Conservation (phyloP, 176 grass and related monocot genomes). For the Pontederia paniculata region DNA sequence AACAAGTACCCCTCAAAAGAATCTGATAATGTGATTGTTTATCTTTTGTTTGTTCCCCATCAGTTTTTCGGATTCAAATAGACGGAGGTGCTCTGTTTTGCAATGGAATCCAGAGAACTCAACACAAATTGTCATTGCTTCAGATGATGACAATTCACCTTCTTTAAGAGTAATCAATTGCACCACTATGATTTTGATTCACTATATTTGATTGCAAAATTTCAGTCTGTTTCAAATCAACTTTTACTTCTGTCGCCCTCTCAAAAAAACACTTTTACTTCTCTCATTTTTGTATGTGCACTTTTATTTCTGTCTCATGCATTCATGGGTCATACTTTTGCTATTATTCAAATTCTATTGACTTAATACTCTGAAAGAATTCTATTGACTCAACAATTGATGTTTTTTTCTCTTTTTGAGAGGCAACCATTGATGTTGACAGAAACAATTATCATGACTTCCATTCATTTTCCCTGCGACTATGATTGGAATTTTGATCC, state of each 20-base stretch:
- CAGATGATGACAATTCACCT: constrained; percentile 88
- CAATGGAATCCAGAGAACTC: constrained; percentile 97
- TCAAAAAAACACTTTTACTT: too few species aligned
- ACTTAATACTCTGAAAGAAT: too few species aligned
- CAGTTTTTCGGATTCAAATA: constrained; percentile 88
- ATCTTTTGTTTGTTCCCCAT: constrained; percentile 12
- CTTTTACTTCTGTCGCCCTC: neutral
- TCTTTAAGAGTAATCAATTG: constrained; percentile 67
- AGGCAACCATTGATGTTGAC: too few species aligned
- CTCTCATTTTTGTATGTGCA: neutral
- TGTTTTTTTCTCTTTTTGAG: too few species aligned
- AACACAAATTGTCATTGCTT: constrained; percentile 86
- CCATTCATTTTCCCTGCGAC: too few species aligned
- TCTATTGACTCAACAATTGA: too few species aligned
- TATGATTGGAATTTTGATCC: too few species aligned
- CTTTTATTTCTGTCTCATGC: too few species aligned
- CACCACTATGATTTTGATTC: neutral
- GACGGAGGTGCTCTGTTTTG: constrained; percentile 86
- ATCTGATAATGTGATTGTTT: constrained; percentile 15
- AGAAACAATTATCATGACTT: too few species aligned
- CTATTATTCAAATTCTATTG: too few species aligned
- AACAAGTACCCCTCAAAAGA: constrained; percentile 4
- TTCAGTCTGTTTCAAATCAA: neutral
- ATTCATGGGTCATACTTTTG: too few species aligned
- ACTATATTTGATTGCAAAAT: neutral